These are phyloP conservation scores for Entomortierella beljakovae DNA, from an alignment of 192 early-diverging fungal species.

Conservation along the genomic window DNA sequence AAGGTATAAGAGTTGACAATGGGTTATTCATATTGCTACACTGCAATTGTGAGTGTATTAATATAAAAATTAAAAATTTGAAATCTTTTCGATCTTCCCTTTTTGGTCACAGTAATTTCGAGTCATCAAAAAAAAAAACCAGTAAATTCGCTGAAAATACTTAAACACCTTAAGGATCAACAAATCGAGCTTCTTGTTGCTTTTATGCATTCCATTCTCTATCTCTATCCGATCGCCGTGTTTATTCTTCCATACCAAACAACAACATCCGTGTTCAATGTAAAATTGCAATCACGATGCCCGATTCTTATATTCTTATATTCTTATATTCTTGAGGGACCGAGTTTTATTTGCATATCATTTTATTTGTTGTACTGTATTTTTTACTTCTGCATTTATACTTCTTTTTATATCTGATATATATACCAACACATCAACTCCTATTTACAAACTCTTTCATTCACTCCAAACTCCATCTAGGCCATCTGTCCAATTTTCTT, in stretches of 20 bases:
- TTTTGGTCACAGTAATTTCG: conserved; percentile 3
- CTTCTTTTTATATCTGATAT: no score
- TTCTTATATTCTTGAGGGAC: no score
- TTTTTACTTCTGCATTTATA: no score
- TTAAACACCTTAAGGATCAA: conserved; percentile 1
- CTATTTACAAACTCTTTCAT: conserved; percentile 28
- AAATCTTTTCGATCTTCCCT: neutral
- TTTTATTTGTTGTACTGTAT: no score
- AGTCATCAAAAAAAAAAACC: conserved; percentile 1
- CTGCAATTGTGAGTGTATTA: neutral
- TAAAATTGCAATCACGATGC: no score
- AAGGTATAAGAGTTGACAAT: no score
- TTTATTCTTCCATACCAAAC: neutral
- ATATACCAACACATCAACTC: no score
- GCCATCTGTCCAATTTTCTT: conserved; percentile 59
- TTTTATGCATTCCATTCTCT: neutral
- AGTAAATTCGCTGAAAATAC: neutral
- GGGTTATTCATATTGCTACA: no score
- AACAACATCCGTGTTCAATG: no score
- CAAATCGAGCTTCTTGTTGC: neutral
- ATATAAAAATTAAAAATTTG: no score
- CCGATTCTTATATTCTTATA: no score
- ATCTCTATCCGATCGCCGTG: neutral
- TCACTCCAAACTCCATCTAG: conserved; percentile 53
- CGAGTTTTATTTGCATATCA: no score